Evolutionary conservation across 768 basidiomycete species (phyloP).

Genomic region (Scleroderma citrinum): DNA sequence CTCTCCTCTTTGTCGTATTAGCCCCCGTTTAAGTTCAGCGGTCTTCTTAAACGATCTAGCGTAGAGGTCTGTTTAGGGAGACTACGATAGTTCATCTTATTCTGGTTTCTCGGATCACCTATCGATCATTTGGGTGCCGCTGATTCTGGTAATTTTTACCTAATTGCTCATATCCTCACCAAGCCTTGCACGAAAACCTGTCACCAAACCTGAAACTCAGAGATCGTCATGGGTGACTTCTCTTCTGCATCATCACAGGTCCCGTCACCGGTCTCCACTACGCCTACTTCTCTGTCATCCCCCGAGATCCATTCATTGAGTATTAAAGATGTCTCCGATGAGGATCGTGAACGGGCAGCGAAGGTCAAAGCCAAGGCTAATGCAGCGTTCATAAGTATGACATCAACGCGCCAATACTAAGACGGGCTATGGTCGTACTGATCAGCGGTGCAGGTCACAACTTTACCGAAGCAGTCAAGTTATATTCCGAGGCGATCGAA

Average conservation of each 20-base stretch:
- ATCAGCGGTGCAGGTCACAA: conserved; percentile 48
- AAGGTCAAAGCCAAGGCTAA: conserved; percentile 83
- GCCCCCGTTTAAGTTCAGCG: too few relatives aligned
- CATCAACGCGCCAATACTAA: conserved; percentile 1
- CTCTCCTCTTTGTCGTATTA: too few relatives aligned
- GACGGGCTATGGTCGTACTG: not conserved
- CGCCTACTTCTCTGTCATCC: conserved; percentile 53
- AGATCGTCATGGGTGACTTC: conserved; percentile 14
- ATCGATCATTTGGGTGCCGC: too few relatives aligned
- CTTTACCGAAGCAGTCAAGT: conserved; percentile 65
- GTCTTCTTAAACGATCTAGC: too few relatives aligned
- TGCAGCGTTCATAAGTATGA: conserved; percentile 71
- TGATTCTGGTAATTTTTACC: too few relatives aligned
- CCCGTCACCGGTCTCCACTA: conserved; percentile 45
- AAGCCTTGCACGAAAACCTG: too few relatives aligned
- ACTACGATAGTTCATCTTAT: too few relatives aligned
- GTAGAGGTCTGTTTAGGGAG: too few relatives aligned
- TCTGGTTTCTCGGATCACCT: too few relatives aligned
- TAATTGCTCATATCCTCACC: too few relatives aligned
- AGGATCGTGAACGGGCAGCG: conserved; percentile 61
- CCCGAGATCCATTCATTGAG: conserved; percentile 49
- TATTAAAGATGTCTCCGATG: conserved; percentile 58
- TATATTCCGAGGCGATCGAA: conserved; percentile 83
- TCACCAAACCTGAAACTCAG: too few relatives aligned
- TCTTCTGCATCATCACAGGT: conserved; percentile 23